These are phyloP conservation scores for Globisporangium barbulae DNA, from an alignment of 352 stramenopile species.

Conservation along the genomic window DNA sequence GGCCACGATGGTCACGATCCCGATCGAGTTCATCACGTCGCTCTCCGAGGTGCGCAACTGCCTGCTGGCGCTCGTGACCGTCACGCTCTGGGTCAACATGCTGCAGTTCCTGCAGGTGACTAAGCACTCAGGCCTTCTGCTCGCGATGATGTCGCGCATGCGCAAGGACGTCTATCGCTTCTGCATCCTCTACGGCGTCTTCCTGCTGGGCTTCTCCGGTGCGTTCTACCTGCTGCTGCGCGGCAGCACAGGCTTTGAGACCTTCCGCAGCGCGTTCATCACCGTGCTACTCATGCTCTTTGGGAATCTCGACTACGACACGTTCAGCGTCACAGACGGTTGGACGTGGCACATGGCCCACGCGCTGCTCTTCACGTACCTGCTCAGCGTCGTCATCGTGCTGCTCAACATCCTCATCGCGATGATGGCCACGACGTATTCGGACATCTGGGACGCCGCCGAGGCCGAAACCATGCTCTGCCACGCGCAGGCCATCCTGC, in stretches of 20 bases:
- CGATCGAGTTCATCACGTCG: constrained; percentile 42
- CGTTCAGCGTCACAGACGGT: constrained; percentile 8
- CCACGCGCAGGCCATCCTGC: constrained; percentile 21
- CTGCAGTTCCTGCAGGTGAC: constrained; percentile 72
- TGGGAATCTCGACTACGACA: constrained; percentile 37
- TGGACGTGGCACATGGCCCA: constrained; percentile 19
- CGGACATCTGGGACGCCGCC: constrained; percentile 17
- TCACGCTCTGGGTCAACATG: constrained; percentile 68
- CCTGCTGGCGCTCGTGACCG: constrained; percentile 48
- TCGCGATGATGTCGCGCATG: constrained; percentile 80
- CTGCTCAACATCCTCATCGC: constrained; percentile 41
- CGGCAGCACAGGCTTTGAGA: constrained; percentile 50
- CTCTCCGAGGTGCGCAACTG: constrained; percentile 37
- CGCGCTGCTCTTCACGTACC: constrained; percentile 17
- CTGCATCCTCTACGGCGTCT: constrained; percentile 65
- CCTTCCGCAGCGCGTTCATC: constrained; percentile 54
- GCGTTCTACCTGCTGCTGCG: constrained; percentile 73
- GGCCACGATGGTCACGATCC: constrained; percentile 47
- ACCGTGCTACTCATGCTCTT: constrained; percentile 77
- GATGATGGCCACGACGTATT: constrained; percentile 35
- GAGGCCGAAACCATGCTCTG: constrained; percentile 17
- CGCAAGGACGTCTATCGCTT: constrained; percentile 66
- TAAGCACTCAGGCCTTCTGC: constrained; percentile 50
- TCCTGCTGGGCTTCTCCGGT: constrained; percentile 64
- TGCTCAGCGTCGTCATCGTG: constrained; percentile 26